Evolutionary conservation across 2,329 filamentous ascomycete species (phyloP).

Genomic region (Hymenoscyphus occultus): DNA sequence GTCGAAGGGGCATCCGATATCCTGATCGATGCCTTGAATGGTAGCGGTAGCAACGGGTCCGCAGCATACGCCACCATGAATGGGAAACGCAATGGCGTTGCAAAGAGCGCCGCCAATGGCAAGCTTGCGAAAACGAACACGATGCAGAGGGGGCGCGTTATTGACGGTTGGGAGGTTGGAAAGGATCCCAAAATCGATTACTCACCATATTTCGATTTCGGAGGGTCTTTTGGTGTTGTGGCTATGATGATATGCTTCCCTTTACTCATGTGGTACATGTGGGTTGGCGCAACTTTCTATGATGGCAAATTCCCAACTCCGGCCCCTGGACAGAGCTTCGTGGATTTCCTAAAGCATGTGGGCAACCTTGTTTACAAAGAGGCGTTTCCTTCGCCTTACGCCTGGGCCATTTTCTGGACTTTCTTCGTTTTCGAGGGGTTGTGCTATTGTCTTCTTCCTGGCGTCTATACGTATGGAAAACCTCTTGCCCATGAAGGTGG

Average conservation of each 20-base stretch:
- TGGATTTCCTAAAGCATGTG: conserved; percentile 71
- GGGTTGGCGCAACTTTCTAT: conserved; percentile 93
- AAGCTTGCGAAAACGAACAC: conserved; percentile 13
- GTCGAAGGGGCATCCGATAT: conserved; percentile 4
- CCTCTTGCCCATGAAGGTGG: conserved; percentile 77
- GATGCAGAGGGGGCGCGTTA: conserved; percentile 19
- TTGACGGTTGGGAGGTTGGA: conserved; percentile 59
- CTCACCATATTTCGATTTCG: conserved; percentile 75
- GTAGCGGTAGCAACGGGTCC: conserved; percentile 9
- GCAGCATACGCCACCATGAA: conserved; percentile 15
- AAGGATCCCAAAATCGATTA: conserved; percentile 61
- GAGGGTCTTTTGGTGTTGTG: conserved; percentile 75
- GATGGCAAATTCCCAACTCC: conserved; percentile 75
- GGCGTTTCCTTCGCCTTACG: conserved; percentile 76
- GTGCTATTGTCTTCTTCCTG: conserved; percentile 82
- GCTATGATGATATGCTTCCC: conserved; percentile 92
- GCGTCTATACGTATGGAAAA: conserved; percentile 85
- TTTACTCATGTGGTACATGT: conserved; percentile 98
- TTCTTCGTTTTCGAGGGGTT: conserved; percentile 84
- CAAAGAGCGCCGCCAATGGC: conserved; percentile 12
- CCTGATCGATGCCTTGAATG: conserved; percentile 14
- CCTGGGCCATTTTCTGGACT: conserved; percentile 92
- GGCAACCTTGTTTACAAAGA: conserved; percentile 72
- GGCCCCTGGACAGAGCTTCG: conserved; percentile 60
- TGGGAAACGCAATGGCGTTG: conserved; percentile 22